Evolutionary conservation across 768 basidiomycete genomes (phyloP).

Genomic region (Serendipita sp.): DNA sequence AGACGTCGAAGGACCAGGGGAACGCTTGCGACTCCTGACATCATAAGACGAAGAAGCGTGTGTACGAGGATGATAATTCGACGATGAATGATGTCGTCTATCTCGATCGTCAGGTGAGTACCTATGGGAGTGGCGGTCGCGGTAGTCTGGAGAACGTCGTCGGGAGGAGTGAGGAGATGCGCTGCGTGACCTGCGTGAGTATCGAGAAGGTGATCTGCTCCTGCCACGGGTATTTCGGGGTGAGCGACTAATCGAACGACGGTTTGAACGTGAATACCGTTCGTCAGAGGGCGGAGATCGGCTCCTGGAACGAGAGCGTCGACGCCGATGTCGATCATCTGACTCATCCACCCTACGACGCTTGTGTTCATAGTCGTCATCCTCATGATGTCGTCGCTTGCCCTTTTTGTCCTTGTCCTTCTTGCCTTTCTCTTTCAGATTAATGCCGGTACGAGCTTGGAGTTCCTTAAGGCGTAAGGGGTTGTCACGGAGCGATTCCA

Average conservation of each 20-base stretch:
- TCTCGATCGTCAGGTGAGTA: conserved; percentile 19
- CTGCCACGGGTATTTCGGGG: neutral
- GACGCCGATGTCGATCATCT: conserved; percentile 20
- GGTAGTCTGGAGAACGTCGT: conserved; percentile 21
- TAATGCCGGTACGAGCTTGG: conserved; percentile 69
- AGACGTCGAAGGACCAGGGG: conserved; percentile 20
- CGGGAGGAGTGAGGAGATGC: conserved; percentile 17
- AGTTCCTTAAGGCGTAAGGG: conserved; percentile 70
- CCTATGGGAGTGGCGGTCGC: conserved; percentile 22
- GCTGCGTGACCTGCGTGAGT: conserved; percentile 9
- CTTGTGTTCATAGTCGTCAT: conserved; percentile 20
- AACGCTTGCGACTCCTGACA: conserved; percentile 29
- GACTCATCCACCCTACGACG: conserved; percentile 18
- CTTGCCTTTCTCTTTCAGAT: conserved; percentile 55
- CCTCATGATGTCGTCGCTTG: conserved; percentile 14
- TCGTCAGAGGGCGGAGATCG: conserved; percentile 30
- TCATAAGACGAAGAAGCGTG: conserved; percentile 13
- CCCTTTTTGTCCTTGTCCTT: conserved; percentile 38
- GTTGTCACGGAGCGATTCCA: conserved; percentile 72
- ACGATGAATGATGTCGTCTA: conserved; percentile 14
- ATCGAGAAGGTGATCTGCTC: neutral
- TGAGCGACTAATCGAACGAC: conserved; percentile 11
- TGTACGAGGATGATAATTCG: conserved; percentile 14
- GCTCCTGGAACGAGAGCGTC: conserved; percentile 20
- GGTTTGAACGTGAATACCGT: conserved; percentile 32